Percentiles rank a stretch among this genome's conserved stretches.
Conservation (phyloP, 805 yeast genomes). For the Saccharomyces mikatae region DNA sequence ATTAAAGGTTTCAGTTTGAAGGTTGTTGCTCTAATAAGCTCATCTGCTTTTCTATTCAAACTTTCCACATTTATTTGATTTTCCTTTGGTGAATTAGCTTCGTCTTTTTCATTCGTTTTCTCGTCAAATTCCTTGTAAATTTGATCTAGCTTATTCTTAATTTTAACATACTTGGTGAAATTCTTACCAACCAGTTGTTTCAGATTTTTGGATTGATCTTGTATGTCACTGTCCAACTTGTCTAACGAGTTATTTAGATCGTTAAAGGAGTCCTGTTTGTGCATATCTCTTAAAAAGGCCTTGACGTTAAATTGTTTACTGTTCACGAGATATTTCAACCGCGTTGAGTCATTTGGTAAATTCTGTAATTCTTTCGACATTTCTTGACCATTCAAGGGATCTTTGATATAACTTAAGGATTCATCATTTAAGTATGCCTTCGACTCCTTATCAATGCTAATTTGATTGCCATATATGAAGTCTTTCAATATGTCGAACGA, state of each 20-base stretch:
- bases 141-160: constrained; percentile 56
- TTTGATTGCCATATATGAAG: constrained; percentile 22
- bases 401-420: constrained; percentile 30
- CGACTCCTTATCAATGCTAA: constrained; percentile 22
- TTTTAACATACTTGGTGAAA: constrained; percentile 54
- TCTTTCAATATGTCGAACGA: constrained; percentile 30
- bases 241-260: constrained; percentile 43
- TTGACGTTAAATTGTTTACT: constrained; percentile 53
- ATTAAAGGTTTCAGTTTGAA: constrained; percentile 52
- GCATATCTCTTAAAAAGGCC: constrained; percentile 46
- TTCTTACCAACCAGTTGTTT: constrained; percentile 48
- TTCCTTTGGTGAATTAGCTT: constrained; percentile 21
- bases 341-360: constrained; percentile 31
- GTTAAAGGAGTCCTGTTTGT: constrained; percentile 45
- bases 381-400: constrained; percentile 47
- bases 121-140: constrained; percentile 44
- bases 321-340: constrained; percentile 44
- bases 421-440: constrained; percentile 13
- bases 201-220: constrained; percentile 42
- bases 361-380: constrained; percentile 26
- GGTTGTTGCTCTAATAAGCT: constrained; percentile 46
- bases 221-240: constrained; percentile 41
- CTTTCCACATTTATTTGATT: constrained; percentile 31
- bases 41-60: constrained; percentile 36
- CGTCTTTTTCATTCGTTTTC: constrained; percentile 3